Evolutionary conservation across 345 rosid genomes (phyloP).

Genomic region (Syzygium oleosum): DNA sequence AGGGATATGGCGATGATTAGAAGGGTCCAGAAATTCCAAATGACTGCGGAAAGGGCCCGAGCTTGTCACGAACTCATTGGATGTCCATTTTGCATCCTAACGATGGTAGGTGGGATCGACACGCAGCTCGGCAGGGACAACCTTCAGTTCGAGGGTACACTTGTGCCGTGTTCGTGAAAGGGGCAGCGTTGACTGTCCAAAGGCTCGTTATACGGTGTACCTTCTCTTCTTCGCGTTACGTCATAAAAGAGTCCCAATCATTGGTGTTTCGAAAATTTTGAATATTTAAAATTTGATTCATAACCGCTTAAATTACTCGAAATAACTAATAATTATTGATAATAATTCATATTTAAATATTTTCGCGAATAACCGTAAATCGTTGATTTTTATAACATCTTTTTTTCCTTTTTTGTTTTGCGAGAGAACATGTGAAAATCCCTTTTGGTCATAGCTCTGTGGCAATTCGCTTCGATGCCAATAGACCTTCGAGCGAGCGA

Average conservation of each 20-base stretch:
- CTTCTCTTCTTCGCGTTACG: background rate
- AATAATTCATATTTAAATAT: too few species aligned
- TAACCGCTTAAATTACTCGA: background rate
- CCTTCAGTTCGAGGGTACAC: background rate
- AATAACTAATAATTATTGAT: too few species aligned
- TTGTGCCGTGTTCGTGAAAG: background rate
- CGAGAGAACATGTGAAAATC: background rate
- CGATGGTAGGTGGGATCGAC: background rate
- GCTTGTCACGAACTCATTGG: background rate
- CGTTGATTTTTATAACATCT: background rate
- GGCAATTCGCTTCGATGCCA: accelerated
- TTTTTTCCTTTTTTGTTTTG: background rate
- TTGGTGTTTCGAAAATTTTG: accelerated
- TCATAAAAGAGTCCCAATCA: background rate
- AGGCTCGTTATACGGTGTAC: background rate
- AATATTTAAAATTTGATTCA: too few species aligned
- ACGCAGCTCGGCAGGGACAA: background rate
- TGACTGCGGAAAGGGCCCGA: background rate
- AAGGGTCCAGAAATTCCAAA: background rate
- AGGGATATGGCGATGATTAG: background rate
- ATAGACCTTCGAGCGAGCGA: background rate
- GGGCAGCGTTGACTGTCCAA: background rate
- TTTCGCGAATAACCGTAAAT: accelerated
- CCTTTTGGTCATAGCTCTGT: accelerated
- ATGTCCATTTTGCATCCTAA: background rate